Percentiles rank a stretch among this genome's conserved stretches.
Evolutionary conservation across 2,329 filamentous ascomycete species (phyloP).

Genomic region (Penicillium sp.): DNA sequence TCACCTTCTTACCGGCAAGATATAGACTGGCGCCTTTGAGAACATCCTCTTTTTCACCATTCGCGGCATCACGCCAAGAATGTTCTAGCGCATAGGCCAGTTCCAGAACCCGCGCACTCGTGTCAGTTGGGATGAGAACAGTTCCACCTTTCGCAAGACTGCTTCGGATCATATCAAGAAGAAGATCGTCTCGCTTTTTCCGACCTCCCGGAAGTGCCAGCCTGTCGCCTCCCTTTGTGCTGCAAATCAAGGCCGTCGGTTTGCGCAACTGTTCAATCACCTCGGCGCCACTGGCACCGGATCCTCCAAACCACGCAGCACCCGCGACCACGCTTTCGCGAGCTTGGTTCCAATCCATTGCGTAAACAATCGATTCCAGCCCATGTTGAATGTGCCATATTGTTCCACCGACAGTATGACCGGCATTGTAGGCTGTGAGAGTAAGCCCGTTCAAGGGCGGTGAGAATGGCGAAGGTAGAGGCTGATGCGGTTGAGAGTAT

Average conservation of each 20-base stretch:
- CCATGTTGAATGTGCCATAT: slow-evolving; percentile 99
- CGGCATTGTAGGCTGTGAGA: slow-evolving; percentile 94
- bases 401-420: slow-evolving; percentile 91
- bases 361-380: slow-evolving; percentile 94
- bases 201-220: slow-evolving; percentile 69
- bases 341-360: slow-evolving; percentile 98
- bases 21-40: slow-evolving; percentile 63
- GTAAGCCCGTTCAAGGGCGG: slow-evolving; percentile 87
- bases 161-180: slow-evolving; percentile 77
- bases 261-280: slow-evolving; percentile 92
- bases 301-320: slow-evolving; percentile 87
- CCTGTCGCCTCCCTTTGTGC: slow-evolving; percentile 74
- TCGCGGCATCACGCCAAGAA: slow-evolving; percentile 72
- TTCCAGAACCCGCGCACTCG: slow-evolving; percentile 90
- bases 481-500: slow-evolving; percentile 94
- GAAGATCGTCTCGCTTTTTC: slow-evolving; percentile 77
- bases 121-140: slow-evolving; percentile 90
- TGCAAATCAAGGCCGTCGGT: slow-evolving; percentile 91
- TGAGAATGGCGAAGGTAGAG: slow-evolving; percentile 80
- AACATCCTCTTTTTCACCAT: slow-evolving; percentile 51
- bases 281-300: slow-evolving; percentile 75
- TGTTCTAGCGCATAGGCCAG: slow-evolving; percentile 90
- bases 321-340: slow-evolving; percentile 91
- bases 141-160: slow-evolving; percentile 81
- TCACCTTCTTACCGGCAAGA: slow-evolving; percentile 80